Percentiles rank a stretch among this genome's conserved stretches.
Evolutionary conservation across 169 alveolate species (phyloP).

Genomic region (Plasmodium vivax): DNA sequence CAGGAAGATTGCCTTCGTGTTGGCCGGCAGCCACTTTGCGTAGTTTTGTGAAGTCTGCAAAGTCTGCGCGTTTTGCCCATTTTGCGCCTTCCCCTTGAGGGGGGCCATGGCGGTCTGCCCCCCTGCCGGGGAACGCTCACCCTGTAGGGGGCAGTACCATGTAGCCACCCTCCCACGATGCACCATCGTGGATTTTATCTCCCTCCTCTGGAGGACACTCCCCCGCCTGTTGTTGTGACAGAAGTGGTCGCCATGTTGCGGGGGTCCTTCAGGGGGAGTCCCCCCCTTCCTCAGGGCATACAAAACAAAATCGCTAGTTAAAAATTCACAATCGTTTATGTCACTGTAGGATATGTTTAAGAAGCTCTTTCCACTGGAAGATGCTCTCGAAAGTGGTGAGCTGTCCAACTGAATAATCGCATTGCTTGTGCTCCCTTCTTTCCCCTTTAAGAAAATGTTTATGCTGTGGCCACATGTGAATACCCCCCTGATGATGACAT

Average conservation of each 20-base stretch:
- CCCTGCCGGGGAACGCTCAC: background rate
- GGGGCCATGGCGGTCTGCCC: background rate
- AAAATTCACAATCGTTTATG: background rate
- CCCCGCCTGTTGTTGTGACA: background rate
- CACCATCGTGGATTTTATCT: background rate
- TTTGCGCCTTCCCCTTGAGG: background rate
- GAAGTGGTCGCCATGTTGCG: background rate
- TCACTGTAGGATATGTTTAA: slow-evolving; percentile 16
- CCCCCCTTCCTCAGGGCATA: background rate
- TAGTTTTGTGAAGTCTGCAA: background rate
- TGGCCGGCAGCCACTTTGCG: background rate
- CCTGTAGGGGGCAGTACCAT: background rate
- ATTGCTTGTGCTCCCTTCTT: background rate
- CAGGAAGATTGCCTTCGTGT: slow-evolving; percentile 10
- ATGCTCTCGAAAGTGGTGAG: background rate
- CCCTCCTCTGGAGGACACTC: background rate
- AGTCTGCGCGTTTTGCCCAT: background rate
- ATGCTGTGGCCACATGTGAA: slow-evolving; percentile 42
- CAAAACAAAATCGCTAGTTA: slow-evolving; percentile 17
- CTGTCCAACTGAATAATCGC: slow-evolving; percentile 12
- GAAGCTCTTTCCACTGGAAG: slow-evolving; percentile 10
- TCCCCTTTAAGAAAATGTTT: slow-evolving; percentile 6
- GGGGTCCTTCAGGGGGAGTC: background rate
- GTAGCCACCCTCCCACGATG: background rate
- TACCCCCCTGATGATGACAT: slow-evolving; percentile 37